Percentiles rank a stretch among this genome's conserved stretches.
Conservation (phyloP, 2,329 filamentous ascomycete genomes). For the Aspergillus texensis region DNA sequence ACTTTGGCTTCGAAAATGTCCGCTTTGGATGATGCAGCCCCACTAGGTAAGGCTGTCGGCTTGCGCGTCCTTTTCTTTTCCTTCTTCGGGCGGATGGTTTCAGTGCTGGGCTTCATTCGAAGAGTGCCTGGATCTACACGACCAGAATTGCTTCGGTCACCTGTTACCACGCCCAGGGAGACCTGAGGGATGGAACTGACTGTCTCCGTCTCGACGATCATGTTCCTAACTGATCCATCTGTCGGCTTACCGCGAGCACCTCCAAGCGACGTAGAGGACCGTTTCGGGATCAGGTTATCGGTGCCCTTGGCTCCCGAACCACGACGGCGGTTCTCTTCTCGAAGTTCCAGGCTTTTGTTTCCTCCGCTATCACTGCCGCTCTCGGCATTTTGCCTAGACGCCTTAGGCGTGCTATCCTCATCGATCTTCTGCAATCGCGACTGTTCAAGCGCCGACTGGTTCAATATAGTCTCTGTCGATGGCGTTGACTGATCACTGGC, state of each 20-base stretch:
- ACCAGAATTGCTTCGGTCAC: slow-evolving; percentile 60
- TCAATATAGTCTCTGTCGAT: slow-evolving; percentile 45
- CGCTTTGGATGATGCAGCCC: slow-evolving; percentile 83
- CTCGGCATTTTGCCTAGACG: slow-evolving; percentile 55
- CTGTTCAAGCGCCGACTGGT: slow-evolving; percentile 42
- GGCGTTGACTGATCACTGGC: slow-evolving; percentile 77
- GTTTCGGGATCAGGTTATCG: slow-evolving; percentile 60
- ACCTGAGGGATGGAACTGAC: slow-evolving; percentile 89
- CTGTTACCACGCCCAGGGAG: slow-evolving; percentile 64
- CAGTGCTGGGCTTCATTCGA: slow-evolving; percentile 84
- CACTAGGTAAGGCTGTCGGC: slow-evolving; percentile 56
- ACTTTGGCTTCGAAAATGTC: slow-evolving; percentile 98
- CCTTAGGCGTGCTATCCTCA: slow-evolving; percentile 42
- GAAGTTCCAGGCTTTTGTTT: slow-evolving; percentile 39
- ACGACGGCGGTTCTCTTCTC: slow-evolving; percentile 41
- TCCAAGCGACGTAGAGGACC: slow-evolving; percentile 69
- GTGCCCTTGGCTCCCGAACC: slow-evolving; percentile 47
- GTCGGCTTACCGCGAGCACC: slow-evolving; percentile 64
- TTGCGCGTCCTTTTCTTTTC: slow-evolving; percentile 87
- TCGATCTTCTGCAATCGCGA: slow-evolving; percentile 39
- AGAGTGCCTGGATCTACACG: slow-evolving; percentile 71
- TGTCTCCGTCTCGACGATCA: slow-evolving; percentile 98
- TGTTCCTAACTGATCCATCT: slow-evolving; percentile 80
- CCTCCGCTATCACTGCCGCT: slow-evolving; percentile 60
- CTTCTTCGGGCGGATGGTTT: slow-evolving; percentile 93